phyloP scores from a whole-genome alignment of 2,329 filamentous ascomycete species.

The Cytospora leucostoma region DNA sequence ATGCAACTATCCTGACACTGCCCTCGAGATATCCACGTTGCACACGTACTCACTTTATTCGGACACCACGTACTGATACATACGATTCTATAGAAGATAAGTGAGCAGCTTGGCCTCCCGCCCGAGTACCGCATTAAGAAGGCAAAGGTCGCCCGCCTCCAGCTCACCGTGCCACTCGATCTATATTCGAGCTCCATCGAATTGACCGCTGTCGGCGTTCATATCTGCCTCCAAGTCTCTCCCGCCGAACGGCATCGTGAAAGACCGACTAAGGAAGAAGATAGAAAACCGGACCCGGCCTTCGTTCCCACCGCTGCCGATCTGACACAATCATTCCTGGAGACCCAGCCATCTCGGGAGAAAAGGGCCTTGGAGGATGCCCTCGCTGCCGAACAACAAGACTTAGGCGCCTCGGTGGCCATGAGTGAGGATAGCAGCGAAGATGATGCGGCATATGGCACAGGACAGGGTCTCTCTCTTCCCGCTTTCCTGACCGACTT shows the following conservation, averaged over 20 bases:
- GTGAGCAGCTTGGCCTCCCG: constrained; percentile 73
- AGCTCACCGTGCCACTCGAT: constrained; percentile 83
- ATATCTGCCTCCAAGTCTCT: constrained; percentile 64
- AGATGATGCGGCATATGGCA: constrained; percentile 64
- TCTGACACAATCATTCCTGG: constrained; percentile 76
- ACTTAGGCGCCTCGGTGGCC: constrained; percentile 61
- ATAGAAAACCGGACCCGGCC: constrained; percentile 34
- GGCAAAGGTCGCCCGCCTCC: constrained; percentile 74
- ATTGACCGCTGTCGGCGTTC: constrained; percentile 79
- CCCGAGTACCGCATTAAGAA: constrained; percentile 68
- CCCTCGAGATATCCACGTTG: background rate
- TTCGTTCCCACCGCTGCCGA: constrained; percentile 69
- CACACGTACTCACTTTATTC: background rate
- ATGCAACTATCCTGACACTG: constrained; percentile 1
- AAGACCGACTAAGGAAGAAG: constrained; percentile 33
- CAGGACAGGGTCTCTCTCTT: constrained; percentile 68
- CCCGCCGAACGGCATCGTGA: constrained; percentile 40
- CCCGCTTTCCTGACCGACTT: constrained; percentile 72
- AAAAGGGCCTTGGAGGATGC: constrained; percentile 69
- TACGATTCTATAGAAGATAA: constrained; percentile 65
- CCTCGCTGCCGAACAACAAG: constrained; percentile 62
- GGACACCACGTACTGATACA: constrained; percentile 11
- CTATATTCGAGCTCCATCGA: constrained; percentile 82
- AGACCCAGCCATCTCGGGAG: constrained; percentile 67
- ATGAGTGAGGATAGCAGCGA: constrained; percentile 62